These are phyloP conservation scores for Populus hybrid DNA, from an alignment of 441 rosid species.

Conservation along the genomic window DNA sequence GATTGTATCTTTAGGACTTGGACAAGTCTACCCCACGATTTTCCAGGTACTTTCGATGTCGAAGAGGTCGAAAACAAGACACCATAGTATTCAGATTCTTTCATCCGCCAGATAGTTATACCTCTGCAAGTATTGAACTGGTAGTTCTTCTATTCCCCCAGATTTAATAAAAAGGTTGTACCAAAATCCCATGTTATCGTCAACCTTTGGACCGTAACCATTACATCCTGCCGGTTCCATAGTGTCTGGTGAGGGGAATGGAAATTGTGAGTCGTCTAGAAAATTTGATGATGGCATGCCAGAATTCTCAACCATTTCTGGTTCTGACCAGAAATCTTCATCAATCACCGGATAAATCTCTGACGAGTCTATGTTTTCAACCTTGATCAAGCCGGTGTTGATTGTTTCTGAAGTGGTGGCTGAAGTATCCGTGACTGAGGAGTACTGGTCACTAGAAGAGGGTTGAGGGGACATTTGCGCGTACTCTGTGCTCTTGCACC, in stretches of 20 bases:
- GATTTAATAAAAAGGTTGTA: slow-evolving; percentile 51
- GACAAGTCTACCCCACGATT: background rate
- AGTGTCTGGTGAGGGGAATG: slow-evolving; percentile 21
- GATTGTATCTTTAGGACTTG: background rate
- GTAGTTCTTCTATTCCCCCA: slow-evolving; percentile 38
- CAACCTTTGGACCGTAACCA: slow-evolving; percentile 14
- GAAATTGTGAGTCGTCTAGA: slow-evolving; percentile 27
- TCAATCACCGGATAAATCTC: slow-evolving; percentile 58
- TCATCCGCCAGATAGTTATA: slow-evolving; percentile 43
- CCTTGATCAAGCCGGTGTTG: slow-evolving; percentile 14
- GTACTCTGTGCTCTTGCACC: background rate
- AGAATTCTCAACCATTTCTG: slow-evolving; percentile 26
- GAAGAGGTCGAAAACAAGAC: background rate
- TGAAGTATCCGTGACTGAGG: slow-evolving; percentile 38
- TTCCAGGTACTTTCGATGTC: background rate
- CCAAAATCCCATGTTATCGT: slow-evolving; percentile 64
- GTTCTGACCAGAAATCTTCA: slow-evolving; percentile 62
- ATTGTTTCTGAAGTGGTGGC: slow-evolving; percentile 24
- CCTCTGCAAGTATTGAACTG: slow-evolving; percentile 36
- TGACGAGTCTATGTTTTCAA: slow-evolving; percentile 21
- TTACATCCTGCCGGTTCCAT: background rate
- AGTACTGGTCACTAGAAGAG: slow-evolving; percentile 41
- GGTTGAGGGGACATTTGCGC: slow-evolving; percentile 43
- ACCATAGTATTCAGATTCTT: background rate
- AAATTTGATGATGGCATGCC: slow-evolving; percentile 14